Conservation (phyloP, 371 early-diverging fungal genomes). For the Mortierella sp. region DNA sequence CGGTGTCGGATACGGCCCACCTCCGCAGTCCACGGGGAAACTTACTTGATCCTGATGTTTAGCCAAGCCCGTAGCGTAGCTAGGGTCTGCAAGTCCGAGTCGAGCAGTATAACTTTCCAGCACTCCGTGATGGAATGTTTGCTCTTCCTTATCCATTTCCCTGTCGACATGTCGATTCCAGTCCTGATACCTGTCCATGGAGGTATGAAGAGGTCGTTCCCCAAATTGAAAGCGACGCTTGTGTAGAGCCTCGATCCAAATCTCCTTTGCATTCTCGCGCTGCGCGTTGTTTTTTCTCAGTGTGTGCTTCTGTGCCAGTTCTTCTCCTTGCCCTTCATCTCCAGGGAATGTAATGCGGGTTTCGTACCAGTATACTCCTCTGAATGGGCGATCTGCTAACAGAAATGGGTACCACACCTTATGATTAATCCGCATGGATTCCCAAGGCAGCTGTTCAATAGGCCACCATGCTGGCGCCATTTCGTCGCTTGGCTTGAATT, state of each 20-base stretch:
- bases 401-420: constrained; percentile 44
- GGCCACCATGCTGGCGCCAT: constrained; percentile 54
- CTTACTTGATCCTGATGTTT: no score
- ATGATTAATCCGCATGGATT: constrained; percentile 39
- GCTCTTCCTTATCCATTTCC: background rate
- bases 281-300: constrained; percentile 21
- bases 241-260: constrained; percentile 33
- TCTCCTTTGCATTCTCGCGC: constrained; percentile 37
- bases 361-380: constrained; percentile 43
- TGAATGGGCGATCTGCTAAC: constrained; percentile 32
- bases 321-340: background rate
- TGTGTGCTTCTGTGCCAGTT: background rate
- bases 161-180: no score
- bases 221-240: constrained; percentile 42
- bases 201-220: constrained; percentile 1
- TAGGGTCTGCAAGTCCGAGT: constrained; percentile 7
- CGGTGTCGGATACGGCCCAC: constrained; percentile 7
- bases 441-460: constrained; percentile 31
- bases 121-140: background rate
- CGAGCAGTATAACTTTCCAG: background rate
- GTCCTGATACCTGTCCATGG: no score
- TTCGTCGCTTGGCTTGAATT: constrained; percentile 38
- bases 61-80: constrained; percentile 6
- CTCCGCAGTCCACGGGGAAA: no score
- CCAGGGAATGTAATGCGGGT: constrained; percentile 1